Percentiles rank a stretch among this genome's conserved stretches.
These are phyloP conservation scores for Monosporascus sp. DNA, from an alignment of 2,329 filamentous ascomycete species.

Conservation along the genomic window DNA sequence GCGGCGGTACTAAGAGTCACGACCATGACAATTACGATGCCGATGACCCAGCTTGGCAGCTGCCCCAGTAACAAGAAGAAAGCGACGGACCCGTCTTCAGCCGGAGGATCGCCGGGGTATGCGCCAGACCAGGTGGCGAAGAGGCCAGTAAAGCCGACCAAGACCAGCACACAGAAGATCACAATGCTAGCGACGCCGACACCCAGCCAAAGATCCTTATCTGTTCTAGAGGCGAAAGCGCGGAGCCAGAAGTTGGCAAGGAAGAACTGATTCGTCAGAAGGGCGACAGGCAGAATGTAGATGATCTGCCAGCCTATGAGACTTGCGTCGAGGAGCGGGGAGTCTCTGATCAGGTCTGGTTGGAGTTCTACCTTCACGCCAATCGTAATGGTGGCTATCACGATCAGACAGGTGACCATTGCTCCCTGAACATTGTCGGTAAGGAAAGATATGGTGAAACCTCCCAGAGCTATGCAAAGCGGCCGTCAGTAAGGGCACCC, in stretches of 20 bases:
- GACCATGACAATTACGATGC: slow-evolving; percentile 76
- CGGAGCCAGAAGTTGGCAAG: slow-evolving; percentile 80
- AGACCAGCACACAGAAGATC: slow-evolving; percentile 64
- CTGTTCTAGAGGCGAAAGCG: slow-evolving; percentile 73
- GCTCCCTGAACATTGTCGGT: slow-evolving; percentile 78
- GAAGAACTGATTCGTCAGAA: slow-evolving; percentile 84
- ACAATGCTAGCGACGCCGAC: slow-evolving; percentile 61
- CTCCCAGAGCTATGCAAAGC: slow-evolving; percentile 59
- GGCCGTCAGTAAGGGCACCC: slow-evolving; percentile 5
- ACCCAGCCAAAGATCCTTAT: slow-evolving; percentile 73
- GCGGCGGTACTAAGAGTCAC: slow-evolving; percentile 71
- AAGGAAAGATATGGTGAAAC: slow-evolving; percentile 78
- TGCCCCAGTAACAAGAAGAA: slow-evolving; percentile 71
- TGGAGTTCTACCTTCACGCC: slow-evolving; percentile 72
- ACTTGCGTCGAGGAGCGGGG: slow-evolving; percentile 62
- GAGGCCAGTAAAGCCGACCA: slow-evolving; percentile 69
- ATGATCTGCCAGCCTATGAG: slow-evolving; percentile 80
- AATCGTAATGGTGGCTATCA: slow-evolving; percentile 74
- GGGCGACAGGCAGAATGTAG: slow-evolving; percentile 77
- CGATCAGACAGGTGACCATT: slow-evolving; percentile 71
- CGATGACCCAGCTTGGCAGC: slow-evolving; percentile 76
- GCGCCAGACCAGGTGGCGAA: slow-evolving; percentile 76
- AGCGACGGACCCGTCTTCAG: slow-evolving; percentile 59
- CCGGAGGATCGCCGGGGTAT: slow-evolving; percentile 56
- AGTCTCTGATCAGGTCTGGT: slow-evolving; percentile 60